A percentile compares a stretch with the other conserved stretches of the same genome.
phyloP scores from a whole-genome alignment of 768 basidiomycete genomes.

The Scleroderma citrinum region DNA sequence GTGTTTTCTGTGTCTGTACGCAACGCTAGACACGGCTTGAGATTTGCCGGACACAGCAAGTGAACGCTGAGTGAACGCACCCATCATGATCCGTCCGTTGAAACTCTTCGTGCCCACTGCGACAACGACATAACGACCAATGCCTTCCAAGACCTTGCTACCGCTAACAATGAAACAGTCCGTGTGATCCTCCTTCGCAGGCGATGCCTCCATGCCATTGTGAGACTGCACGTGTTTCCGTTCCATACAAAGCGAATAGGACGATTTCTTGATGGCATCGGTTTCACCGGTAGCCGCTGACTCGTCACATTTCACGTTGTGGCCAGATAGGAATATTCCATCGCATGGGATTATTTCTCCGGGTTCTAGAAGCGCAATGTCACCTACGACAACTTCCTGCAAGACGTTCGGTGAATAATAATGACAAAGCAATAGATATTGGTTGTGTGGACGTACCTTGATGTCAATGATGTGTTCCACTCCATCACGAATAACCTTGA shows the following conservation, averaged over 20 bases:
- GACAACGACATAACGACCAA: slow-evolving; percentile 88
- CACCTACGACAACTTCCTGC: slow-evolving; percentile 90
- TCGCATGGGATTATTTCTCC: slow-evolving; percentile 97
- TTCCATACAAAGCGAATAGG: slow-evolving; percentile 69
- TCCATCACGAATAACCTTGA: slow-evolving; percentile 76
- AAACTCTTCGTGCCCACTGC: slow-evolving; percentile 91
- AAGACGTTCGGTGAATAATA: slow-evolving; percentile 13
- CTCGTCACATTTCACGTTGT: slow-evolving; percentile 94
- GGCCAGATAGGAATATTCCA: slow-evolving; percentile 87
- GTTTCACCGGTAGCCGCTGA: slow-evolving; percentile 96
- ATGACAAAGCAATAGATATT: not conserved
- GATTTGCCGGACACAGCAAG: not conserved
- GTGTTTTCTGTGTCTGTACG: slow-evolving; percentile 85
- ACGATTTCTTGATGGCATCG: slow-evolving; percentile 85
- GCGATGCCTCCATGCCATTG: slow-evolving; percentile 23
- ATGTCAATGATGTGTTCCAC: slow-evolving; percentile 71
- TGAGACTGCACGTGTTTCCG: slow-evolving; percentile 32
- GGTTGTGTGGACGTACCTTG: slow-evolving; percentile 67
- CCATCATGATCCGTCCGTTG: slow-evolving; percentile 97
- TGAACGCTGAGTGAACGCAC: slow-evolving; percentile 37
- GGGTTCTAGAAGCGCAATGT: slow-evolving; percentile 86
- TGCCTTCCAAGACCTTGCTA: slow-evolving; percentile 89
- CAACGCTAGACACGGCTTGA: slow-evolving; percentile 48
- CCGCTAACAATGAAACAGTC: slow-evolving; percentile 94
- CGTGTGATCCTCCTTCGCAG: slow-evolving; percentile 40